These are phyloP conservation scores for Geotrichum histeridarum DNA, from an alignment of 1,139 yeast genomes.

Conservation along the genomic window DNA sequence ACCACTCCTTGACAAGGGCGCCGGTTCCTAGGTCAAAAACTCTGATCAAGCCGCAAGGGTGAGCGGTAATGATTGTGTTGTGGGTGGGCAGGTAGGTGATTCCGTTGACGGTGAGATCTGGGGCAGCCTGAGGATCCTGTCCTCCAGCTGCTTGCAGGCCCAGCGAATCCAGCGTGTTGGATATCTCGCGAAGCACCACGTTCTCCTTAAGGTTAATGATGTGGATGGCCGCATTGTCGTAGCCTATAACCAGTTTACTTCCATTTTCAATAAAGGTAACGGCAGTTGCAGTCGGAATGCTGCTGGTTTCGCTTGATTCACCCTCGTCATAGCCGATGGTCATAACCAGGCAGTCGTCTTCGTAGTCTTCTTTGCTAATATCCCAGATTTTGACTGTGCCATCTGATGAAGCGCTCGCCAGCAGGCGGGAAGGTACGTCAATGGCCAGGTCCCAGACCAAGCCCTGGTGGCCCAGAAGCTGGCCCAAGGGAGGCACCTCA, in stretches of 20 bases:
- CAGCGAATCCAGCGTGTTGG: not conserved
- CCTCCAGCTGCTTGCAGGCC: too few relatives aligned
- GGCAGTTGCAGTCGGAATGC: not conserved
- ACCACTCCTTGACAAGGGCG: conserved; percentile 20
- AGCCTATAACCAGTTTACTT: conserved; percentile 27
- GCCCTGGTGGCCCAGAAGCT: conserved; percentile 25
- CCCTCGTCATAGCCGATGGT: not conserved
- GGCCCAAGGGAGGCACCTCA: conserved; percentile 17
- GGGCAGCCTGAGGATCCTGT: not conserved
- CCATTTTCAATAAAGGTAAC: conserved; percentile 23
- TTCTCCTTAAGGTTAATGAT: conserved; percentile 29
- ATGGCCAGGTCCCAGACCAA: conserved; percentile 25
- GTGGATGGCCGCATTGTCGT: conserved; percentile 28
- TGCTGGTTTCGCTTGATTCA: not conserved
- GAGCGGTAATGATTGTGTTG: conserved; percentile 16
- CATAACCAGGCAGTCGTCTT: not conserved
- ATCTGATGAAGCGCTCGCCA: conserved; percentile 31
- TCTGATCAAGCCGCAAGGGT: conserved; percentile 25
- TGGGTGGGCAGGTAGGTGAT: conserved; percentile 8
- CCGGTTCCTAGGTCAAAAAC: conserved; percentile 19
- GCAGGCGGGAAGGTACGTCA: conserved; percentile 23
- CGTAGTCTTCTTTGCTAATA: not conserved
- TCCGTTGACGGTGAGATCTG: not conserved
- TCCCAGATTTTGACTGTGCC: conserved; percentile 28
- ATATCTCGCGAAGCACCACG: conserved; percentile 13